phyloP scores from a whole-genome alignment of 108 stramenopile species.

The Bacterosira constricta region DNA sequence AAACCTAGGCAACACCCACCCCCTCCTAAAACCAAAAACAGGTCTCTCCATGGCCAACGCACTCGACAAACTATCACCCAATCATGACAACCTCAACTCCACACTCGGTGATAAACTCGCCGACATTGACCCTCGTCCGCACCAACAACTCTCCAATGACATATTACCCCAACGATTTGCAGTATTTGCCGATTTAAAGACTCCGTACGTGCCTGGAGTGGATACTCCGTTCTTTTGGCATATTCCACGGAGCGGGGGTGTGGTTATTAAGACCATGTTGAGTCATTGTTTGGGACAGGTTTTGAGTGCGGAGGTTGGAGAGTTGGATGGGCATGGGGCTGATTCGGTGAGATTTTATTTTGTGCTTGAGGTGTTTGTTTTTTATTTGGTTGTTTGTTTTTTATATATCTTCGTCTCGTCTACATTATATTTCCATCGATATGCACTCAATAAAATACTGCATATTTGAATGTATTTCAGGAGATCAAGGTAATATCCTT shows the following conservation, averaged over 20 bases:
- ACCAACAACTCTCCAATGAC: slow-evolving; percentile 14
- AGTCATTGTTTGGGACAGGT: slow-evolving; percentile 45
- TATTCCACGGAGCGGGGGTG: slow-evolving; percentile 51
- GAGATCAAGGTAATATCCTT: slow-evolving; percentile 32
- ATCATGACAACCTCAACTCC: neutral
- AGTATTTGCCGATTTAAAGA: slow-evolving; percentile 36
- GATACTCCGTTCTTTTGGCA: slow-evolving; percentile 61
- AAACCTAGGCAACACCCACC: neutral
- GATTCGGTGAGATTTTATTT: slow-evolving; percentile 17
- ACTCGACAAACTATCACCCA: slow-evolving; percentile 3
- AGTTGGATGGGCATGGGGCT: slow-evolving; percentile 24
- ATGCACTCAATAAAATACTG: neutral
- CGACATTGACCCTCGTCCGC: slow-evolving; percentile 32
- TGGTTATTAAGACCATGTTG: slow-evolving; percentile 43
- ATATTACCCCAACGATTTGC: slow-evolving; percentile 21
- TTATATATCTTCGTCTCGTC: neutral
- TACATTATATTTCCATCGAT: slow-evolving; percentile 1
- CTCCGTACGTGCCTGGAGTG: slow-evolving; percentile 28
- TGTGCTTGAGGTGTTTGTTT: neutral
- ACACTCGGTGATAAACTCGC: slow-evolving; percentile 19
- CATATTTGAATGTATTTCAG: too few relatives aligned
- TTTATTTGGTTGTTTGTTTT: neutral
- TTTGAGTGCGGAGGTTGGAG: slow-evolving; percentile 46
- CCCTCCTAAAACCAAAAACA: neutral
- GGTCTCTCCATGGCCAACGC: slow-evolving; percentile 18